These are phyloP conservation scores for Pythium chondricola DNA, from an alignment of 352 stramenopile genomes.

Conservation along the genomic window DNA sequence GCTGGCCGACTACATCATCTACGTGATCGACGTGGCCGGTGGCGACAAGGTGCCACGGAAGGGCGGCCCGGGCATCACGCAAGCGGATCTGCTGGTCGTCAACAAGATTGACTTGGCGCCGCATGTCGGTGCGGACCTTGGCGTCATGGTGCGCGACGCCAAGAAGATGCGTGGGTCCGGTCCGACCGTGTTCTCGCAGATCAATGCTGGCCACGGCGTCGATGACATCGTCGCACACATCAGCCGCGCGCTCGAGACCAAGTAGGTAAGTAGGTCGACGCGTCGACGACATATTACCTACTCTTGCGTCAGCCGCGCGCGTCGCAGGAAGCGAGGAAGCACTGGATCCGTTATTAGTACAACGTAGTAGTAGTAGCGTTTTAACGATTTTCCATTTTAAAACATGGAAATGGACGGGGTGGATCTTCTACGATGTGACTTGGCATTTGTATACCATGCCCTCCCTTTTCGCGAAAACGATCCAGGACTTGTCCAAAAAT, in stretches of 20 bases:
- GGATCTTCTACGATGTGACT: no score
- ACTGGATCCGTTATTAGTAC: neutral
- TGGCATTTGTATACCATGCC: no score
- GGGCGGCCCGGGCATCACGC: constrained; percentile 95
- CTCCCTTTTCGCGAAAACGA: no score
- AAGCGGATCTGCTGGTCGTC: constrained; percentile 96
- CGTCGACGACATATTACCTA: no score
- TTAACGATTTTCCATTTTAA: no score
- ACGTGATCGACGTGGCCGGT: constrained; percentile 98
- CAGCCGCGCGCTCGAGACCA: constrained; percentile 28
- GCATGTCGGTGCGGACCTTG: constrained; percentile 91
- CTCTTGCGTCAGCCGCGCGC: no score
- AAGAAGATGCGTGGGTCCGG: constrained; percentile 92
- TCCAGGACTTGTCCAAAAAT: no score
- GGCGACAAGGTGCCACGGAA: constrained; percentile 98
- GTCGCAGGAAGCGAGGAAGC: no score
- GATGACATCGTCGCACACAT: constrained; percentile 88
- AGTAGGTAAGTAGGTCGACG: constrained; percentile 10
- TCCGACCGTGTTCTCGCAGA: constrained; percentile 94
- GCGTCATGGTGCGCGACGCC: constrained; percentile 94
- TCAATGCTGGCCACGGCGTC: constrained; percentile 89
- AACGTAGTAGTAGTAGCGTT: no score
- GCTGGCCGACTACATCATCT: constrained; percentile 98
- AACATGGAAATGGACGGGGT: no score
- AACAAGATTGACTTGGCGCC: constrained; percentile 99